phyloP scores from a whole-genome alignment of 179 eudicot genomes.

The Camellia oleifera region DNA sequence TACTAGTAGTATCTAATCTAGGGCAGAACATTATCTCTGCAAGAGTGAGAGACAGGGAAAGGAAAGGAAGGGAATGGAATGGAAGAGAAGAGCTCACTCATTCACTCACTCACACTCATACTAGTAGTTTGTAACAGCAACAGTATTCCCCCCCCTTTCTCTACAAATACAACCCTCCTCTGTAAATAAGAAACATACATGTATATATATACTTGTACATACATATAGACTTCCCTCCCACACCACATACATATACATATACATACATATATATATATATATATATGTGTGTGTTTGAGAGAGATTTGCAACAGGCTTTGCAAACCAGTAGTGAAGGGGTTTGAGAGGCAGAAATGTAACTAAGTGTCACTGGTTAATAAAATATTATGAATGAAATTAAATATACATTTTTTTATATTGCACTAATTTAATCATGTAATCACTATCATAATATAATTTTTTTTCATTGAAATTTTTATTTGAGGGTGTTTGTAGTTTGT shows the following conservation, averaged over 20 bases:
- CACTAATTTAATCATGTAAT: too few species aligned
- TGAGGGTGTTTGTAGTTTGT: too few species aligned
- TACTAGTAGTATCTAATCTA: not conserved
- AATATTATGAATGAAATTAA: too few species aligned
- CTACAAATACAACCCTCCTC: constrained; percentile 12
- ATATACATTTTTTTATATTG: too few species aligned
- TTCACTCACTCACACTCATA: not conserved
- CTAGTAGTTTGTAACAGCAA: constrained; percentile 20
- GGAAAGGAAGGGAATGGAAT: too few species aligned
- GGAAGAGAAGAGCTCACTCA: not conserved
- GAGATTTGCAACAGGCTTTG: too few species aligned
- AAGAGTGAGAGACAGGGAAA: constrained; percentile 9
- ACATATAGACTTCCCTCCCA: not conserved
- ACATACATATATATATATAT: not conserved
- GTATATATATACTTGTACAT: not conserved
- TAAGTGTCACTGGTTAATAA: too few species aligned
- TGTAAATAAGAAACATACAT: not conserved
- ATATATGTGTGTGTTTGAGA: constrained; percentile 5
- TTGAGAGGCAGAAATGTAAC: too few species aligned
- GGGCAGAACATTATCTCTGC: constrained; percentile 6
- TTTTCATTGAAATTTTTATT: too few species aligned
- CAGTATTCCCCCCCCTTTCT: constrained; percentile 17
- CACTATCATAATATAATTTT: too few species aligned
- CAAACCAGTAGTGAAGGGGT: too few species aligned
- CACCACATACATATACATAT: not conserved